Conservation (phyloP, 2,329 filamentous ascomycete species). For the Lachnellula willkommii region DNA sequence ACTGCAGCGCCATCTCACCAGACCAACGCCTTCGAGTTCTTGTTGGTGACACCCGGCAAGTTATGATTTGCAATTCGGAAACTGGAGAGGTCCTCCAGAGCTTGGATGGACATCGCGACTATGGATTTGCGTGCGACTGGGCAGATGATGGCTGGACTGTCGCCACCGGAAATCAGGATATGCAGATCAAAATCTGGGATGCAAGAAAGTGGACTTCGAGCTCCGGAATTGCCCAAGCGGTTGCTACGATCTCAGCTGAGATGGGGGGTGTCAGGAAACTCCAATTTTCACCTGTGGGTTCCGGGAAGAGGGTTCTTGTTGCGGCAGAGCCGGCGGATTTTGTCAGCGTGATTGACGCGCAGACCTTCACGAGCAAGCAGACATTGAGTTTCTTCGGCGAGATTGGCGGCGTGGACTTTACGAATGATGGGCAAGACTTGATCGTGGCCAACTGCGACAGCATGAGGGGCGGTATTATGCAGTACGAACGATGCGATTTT, state of each 20-base stretch:
- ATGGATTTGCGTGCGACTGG: constrained; percentile 74
- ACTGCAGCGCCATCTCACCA: constrained; percentile 68
- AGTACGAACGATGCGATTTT: constrained; percentile 31
- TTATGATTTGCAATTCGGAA: constrained; percentile 65
- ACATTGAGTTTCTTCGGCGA: constrained; percentile 70
- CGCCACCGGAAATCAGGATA: constrained; percentile 74
- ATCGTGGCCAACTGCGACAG: constrained; percentile 62
- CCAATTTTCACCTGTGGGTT: constrained; percentile 66
- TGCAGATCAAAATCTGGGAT: constrained; percentile 69
- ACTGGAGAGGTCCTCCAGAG: constrained; percentile 52
- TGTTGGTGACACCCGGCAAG: constrained; percentile 63
- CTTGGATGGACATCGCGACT: constrained; percentile 62
- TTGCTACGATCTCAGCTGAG: constrained; percentile 55
- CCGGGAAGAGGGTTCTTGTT: constrained; percentile 60
- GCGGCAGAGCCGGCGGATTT: constrained; percentile 73
- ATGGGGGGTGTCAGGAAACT: constrained; percentile 66
- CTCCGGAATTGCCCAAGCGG: constrained; percentile 41
- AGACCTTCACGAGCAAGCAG: constrained; percentile 60
- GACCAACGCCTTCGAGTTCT: constrained; percentile 66
- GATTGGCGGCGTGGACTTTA: constrained; percentile 62
- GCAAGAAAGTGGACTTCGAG: constrained; percentile 61
- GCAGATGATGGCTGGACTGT: constrained; percentile 70
- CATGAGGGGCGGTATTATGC: constrained; percentile 53
- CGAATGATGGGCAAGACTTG: constrained; percentile 63
- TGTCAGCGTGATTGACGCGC: constrained; percentile 64